These are phyloP conservation scores for Fraxinus latifolia DNA, from an alignment of 305 asterid species.

Conservation along the genomic window DNA sequence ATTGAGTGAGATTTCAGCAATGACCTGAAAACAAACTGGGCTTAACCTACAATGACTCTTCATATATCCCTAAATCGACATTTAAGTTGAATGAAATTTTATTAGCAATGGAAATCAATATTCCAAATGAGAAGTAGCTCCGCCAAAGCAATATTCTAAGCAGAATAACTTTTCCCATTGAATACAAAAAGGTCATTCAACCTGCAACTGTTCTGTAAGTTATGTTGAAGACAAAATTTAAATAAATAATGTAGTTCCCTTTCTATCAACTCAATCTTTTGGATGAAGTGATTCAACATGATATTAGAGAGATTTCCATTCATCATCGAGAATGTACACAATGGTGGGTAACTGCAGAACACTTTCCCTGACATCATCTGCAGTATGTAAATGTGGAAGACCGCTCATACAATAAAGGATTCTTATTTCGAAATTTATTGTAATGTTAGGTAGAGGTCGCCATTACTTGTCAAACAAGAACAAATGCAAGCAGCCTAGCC, in stretches of 20 bases:
- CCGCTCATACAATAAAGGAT: neutral
- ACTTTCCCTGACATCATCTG: neutral
- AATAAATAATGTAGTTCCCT: neutral
- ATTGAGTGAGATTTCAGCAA: constrained; percentile 10
- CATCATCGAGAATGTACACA: neutral
- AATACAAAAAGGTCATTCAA: constrained; percentile 13
- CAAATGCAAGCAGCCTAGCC: constrained; percentile 2
- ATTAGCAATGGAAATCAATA: constrained; percentile 14
- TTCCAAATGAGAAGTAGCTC: constrained; percentile 4
- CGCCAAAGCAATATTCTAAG: neutral
- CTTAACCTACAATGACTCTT: constrained; percentile 13
- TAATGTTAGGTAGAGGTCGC: neutral
- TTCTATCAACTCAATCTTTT: neutral
- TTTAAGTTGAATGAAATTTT: constrained; percentile 10
- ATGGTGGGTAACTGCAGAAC: neutral
- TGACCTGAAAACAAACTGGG: neutral
- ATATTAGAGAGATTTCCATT: neutral
- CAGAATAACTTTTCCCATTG: neutral
- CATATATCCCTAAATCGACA: constrained; percentile 17
- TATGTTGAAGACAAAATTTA: neutral
- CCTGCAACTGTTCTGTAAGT: constrained; percentile 3
- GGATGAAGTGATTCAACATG: neutral
- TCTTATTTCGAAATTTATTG: neutral
- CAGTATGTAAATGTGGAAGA: neutral
- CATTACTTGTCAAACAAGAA: neutral